Evolutionary conservation across 305 asterid species (phyloP), one percentile per base, ranked within the genome.

Genomic region (Rubia balearica): DNA sequence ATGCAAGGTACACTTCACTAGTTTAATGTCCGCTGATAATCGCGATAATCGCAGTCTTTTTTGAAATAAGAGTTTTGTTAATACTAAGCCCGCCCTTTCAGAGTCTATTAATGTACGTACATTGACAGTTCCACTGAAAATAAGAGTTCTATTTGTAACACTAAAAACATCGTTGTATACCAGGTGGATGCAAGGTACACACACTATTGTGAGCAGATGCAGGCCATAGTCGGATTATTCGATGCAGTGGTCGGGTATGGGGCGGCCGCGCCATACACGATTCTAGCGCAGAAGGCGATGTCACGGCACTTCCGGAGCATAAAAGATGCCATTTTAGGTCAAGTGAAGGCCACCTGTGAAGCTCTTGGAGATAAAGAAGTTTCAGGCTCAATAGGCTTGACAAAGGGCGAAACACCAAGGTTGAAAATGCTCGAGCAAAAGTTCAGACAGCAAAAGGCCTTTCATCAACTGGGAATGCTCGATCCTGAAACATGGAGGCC

Each of bases 401-500:
- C 97, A 0, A 91, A 86, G 76, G 97, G 93, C 19, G 96, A 91
- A 33, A 91, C 97, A 0, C 97, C 97, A 6, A 66, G 90, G 76
- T 80, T 91, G 49, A 83, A 77, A 75, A 21, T 75, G 66, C 80
- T 91, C 4, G 97, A 91, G 45, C 89, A 88, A 57, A 88, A 82
- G 68, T 75, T 81, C 6, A 73, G 97, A 82, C 91, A 85, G 69
- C 90, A 85, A 8, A 91, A 81, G 73, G 75, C 91, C 0, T 48
- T 86, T 21, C 84, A 88, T 21, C 88, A 86, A 55, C 77, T 87
- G 78, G 89, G 93, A 38, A 83, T 91, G 85, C 21, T 87, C 62
- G 92, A 89, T 4, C 81, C 88, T 1, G 88, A 91, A 11, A 80
- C 95, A 2, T 91, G 97, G 97, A 83, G 93, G 55, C 95, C 97